Base-by-base conservation (phyloP, 306 rosid species). In the Vigna angularis region DNA sequence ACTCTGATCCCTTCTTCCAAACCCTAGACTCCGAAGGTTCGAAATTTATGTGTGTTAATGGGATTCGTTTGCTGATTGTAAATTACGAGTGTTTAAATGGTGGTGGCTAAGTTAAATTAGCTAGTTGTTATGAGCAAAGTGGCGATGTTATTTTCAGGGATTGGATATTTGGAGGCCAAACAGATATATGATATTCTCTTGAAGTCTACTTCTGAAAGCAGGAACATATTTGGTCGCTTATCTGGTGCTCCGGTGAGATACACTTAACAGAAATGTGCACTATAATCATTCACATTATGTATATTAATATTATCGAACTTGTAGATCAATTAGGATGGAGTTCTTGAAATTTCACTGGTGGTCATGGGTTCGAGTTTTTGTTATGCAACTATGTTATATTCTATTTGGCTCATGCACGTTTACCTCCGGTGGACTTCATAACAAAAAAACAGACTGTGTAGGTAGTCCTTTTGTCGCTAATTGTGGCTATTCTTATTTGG, bases 151-250 rank as follows among this genome's bases (percentile, higher is more conserved):
- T 78, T 85, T 83, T 16, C 86, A 94, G 97, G 91, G 65, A 90
- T 94, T 83, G 87, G 92, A 69, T 94, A 87, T 88, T 81, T 92
- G 79, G 97, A 94, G 90, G 96, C 91, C 47, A 94, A 86, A 73
- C 85, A 80, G 58, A 84, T 89, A 83, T 90, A 90, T 79, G 96
- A 87, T 70, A 82, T 84, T 86, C 93, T 90, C 51, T 78, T 89
- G 17, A 89, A 88, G 89, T 90, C 93, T 61, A 84, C 83, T 83
- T 84, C 97, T 7, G 97, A 94, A 74, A 94, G 92, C 77, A 87
- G 98, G 82, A 94, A 92, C 74, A 88, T 94, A 67, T 92, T 94
- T 79, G 98, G 98, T 72, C 93, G 96, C 51, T 84, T 94, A 66
- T 85, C 93, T 12, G 98, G 98, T 80, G 86, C 89, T 84, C 90